Percentiles rank a stretch among this genome's conserved stretches.
Conservation (phyloP, 352 stramenopile species). For the Phytopythium mirpurense region DNA sequence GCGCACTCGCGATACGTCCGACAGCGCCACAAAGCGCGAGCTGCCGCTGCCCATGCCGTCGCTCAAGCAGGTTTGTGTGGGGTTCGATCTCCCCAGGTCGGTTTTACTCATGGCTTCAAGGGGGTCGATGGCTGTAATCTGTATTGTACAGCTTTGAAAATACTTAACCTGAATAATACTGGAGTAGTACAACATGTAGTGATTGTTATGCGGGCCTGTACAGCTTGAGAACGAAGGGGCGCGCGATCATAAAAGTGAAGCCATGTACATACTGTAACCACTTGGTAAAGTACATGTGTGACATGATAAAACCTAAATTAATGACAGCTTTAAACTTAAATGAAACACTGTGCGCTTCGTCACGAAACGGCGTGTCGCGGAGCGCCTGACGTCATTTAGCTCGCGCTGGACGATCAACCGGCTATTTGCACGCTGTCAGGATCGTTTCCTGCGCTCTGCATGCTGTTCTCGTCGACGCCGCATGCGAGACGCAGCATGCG, state of each 20-base stretch:
- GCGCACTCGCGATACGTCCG: conserved; percentile 18
- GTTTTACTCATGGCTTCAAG: not conserved
- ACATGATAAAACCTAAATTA: no score
- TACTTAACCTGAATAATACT: not conserved
- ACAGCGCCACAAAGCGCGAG: conserved; percentile 24
- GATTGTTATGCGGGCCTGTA: not conserved
- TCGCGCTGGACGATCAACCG: not conserved
- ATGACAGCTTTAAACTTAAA: not conserved
- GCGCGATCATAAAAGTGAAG: conserved; percentile 4
- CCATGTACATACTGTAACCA: not conserved
- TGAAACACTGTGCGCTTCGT: not conserved
- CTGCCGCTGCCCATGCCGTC: conserved; percentile 20
- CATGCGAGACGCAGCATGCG: not conserved
- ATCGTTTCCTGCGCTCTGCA: no score
- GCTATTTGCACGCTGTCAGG: no score
- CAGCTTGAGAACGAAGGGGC: not conserved
- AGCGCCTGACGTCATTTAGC: conserved; percentile 2
- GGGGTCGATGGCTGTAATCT: not conserved
- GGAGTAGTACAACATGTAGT: no score
- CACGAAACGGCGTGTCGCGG: conserved; percentile 2
- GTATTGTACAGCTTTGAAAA: not conserved
- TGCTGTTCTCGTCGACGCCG: no score
- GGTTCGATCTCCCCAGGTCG: no score
- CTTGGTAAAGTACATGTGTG: not conserved
- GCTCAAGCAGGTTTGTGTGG: no score